Conservation (phyloP, 139 green algal genomes). For the Ulvella scutata region DNA sequence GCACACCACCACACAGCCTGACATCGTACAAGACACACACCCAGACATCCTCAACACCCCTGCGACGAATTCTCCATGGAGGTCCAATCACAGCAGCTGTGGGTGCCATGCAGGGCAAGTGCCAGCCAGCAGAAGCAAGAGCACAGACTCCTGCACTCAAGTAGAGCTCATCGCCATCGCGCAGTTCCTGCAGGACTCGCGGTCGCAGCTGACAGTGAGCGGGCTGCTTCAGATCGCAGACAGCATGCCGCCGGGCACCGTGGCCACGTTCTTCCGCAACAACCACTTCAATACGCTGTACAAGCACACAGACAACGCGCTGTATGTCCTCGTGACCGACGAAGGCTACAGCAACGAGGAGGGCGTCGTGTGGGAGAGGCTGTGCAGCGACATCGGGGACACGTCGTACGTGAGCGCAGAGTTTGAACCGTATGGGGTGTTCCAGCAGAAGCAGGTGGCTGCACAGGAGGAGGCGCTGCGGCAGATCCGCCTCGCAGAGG, state of each 20-base stretch:
- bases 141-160: neutral
- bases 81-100: no score
- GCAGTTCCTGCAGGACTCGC: slow-evolving; percentile 1
- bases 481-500: neutral
- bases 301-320: slow-evolving; percentile 1
- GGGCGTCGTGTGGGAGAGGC: slow-evolving; percentile 8
- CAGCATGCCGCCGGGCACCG: neutral
- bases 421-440: neutral
- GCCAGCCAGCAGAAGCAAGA: no score
- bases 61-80: no score
- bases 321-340: slow-evolving; percentile 9
- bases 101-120: no score
- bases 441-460: neutral
- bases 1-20: no score
- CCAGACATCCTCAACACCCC: no score
- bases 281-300: slow-evolving; percentile 9
- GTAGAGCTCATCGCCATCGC: neutral
- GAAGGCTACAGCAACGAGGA: slow-evolving; percentile 2
- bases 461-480: neutral
- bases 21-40: no score
- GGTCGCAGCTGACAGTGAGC: slow-evolving; percentile 1
- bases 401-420: neutral
- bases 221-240: slow-evolving; percentile 1
- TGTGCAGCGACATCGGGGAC: slow-evolving; percentile 1
- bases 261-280: slow-evolving; percentile 9